Base-by-base conservation (phyloP, 139 green algal genomes). In the Dunaliella sp. region DNA sequence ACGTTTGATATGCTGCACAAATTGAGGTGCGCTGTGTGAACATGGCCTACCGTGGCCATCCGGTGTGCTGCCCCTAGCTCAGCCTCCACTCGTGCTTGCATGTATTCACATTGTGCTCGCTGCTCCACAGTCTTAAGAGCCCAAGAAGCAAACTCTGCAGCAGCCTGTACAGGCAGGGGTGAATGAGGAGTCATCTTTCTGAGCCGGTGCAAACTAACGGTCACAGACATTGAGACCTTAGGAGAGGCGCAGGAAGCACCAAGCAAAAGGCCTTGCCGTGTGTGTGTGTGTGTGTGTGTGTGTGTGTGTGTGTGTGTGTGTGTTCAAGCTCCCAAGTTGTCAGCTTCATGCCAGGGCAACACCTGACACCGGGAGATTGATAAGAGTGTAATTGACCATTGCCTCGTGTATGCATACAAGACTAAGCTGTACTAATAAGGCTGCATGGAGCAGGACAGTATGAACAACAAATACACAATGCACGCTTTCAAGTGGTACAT, bases 141-240 rank as follows among this genome's bases (percentile, higher is more conserved):
- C 89, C 87, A 93, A 1, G 78, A 75, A n/a, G 87, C 87, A 89
- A 91, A 94, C 79, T 94, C 86, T 34, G 89, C n/a, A 0, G 87
- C 86, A 37, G 85, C 80, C 86, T 89, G 86, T 12, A n/a, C n/a
- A n/a, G n/a, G n/a, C n/a, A n/a, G n/a, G n/a, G n/a, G n/a, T n/a
- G n/a, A n/a, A n/a, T n/a, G n/a, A n/a, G n/a, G n/a, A n/a, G n/a
- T n/a, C n/a, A n/a, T n/a, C n/a, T n/a, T n/a, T n/a, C n/a, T n/a
- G n/a, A n/a, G n/a, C n/a, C n/a, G n/a, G n/a, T n/a, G n/a, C n/a
- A n/a, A n/a, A n/a, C n/a, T n/a, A n/a, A n/a, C n/a, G n/a, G n/a
- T n/a, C n/a, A n/a, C n/a, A n/a, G n/a, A n/a, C n/a, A n/a, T n/a
- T n/a, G n/a, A n/a, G n/a, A n/a, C n/a, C n/a, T n/a, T n/a, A n/a